phyloP scores from a whole-genome alignment of 345 rosid species.

The Turnera subulata region DNA sequence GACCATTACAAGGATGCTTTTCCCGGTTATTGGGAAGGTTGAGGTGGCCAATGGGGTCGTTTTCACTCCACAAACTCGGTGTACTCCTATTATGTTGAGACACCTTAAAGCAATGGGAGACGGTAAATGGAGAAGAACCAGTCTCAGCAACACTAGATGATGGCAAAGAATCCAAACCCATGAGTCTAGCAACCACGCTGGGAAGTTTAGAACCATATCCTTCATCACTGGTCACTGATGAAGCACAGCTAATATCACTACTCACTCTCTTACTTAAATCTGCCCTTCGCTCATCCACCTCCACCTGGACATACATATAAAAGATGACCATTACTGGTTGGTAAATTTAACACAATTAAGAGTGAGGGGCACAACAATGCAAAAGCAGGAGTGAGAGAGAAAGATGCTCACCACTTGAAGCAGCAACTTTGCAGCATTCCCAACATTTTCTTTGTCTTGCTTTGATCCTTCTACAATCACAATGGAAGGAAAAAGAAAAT shows the following conservation, averaged over 20 bases:
- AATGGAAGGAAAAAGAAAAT: conserved; percentile 6
- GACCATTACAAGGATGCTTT: conserved; percentile 27
- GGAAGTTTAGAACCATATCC: conserved; percentile 61
- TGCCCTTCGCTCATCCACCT: conserved; percentile 40
- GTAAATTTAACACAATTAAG: background rate
- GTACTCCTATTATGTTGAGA: conserved; percentile 26
- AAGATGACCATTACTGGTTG: conserved; percentile 6
- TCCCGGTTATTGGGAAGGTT: conserved; percentile 33
- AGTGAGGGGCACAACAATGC: background rate
- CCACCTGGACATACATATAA: conserved; percentile 33
- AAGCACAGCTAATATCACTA: conserved; percentile 49
- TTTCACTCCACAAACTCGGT: conserved; percentile 36
- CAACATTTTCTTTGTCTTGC: conserved; percentile 43
- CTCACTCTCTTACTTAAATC: conserved; percentile 40
- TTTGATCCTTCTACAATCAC: conserved; percentile 34
- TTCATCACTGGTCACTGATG: conserved; percentile 71
- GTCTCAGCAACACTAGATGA: conserved; percentile 38
- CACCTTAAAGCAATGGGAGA: conserved; percentile 27
- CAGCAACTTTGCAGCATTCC: conserved; percentile 21
- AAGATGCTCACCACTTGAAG: conserved; percentile 41
- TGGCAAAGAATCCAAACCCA: conserved; percentile 94
- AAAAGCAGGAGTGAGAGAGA: conserved; percentile 1
- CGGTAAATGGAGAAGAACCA: conserved; percentile 31
- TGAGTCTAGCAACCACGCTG: conserved; percentile 88
- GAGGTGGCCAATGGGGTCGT: conserved; percentile 36